Base-by-base conservation (phyloP, 768 basidiomycete species). In the Russula virescens region DNA sequence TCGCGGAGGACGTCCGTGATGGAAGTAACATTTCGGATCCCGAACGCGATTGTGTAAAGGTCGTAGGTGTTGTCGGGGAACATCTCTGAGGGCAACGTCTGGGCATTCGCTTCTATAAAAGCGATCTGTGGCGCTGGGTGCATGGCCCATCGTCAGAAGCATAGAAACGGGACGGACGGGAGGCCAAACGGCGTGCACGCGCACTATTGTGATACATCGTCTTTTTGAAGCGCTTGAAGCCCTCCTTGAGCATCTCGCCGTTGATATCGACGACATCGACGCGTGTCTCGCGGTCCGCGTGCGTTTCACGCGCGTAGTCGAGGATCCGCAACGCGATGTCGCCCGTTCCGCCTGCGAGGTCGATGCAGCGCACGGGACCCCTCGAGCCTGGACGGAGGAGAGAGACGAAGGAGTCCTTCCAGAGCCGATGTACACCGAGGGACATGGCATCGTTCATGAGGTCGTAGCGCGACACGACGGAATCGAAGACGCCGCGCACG, bases 401-500 rank as follows among this genome's bases (percentile, higher is more conserved):
- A 1, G 84, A 81, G 28, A 98, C 86, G 71, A 91, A 91, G 19
- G 86, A 80, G 73, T 98, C 94, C 75, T 98, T 99, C 97, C 97
- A 99, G 25, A 99, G 77, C 58, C 97, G 83, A 72, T 98, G 97
- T 11, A 98, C 87, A 40, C 97, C 97, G 64, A 98, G 76, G 3
- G 97, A 98, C 74, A 94, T 91, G n/a, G 94, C 92, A 72, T 98
- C 97, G 79, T 99, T 99, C 96, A 99, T 97, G 46, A 98, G 74
- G 75, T 98, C 97, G 76, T 99, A 99, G 49, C 83, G 88, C 40
- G 91, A 88, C 47, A 97, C 94, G 61, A 99, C 97, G 8, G 92
- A 96, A 71, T 91, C 86, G 76, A 99, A 99, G 55, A 99, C 95
- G 66, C 83, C 83, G 69, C 91, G 92, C 65, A 99, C 97, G 50